These are phyloP conservation scores for Calonectria crousiana DNA, from an alignment of 2,329 filamentous ascomycete genomes.

Conservation along the genomic window DNA sequence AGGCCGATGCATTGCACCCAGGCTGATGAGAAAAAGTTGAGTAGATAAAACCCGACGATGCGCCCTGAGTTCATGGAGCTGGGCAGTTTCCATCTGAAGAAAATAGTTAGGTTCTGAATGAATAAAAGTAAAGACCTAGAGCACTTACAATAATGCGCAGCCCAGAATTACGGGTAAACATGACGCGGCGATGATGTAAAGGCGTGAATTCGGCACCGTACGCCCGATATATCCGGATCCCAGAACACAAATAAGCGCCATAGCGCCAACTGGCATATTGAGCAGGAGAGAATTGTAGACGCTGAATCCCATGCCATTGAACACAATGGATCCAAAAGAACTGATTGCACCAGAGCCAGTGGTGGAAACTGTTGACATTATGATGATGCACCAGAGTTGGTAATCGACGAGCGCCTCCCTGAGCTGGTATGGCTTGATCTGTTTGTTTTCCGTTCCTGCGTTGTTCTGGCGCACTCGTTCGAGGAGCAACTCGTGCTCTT, in stretches of 20 bases:
- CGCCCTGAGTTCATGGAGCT: constrained; percentile 36
- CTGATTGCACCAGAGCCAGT: constrained; percentile 47
- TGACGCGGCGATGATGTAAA: constrained; percentile 43
- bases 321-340: constrained; percentile 48
- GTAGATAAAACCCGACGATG: constrained; percentile 45
- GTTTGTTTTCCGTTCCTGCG: constrained; percentile 60
- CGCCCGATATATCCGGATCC: constrained; percentile 46
- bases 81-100: constrained; percentile 39
- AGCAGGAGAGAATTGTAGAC: constrained; percentile 48
- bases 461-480: constrained; percentile 68
- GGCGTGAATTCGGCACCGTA: constrained; percentile 37
- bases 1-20: constrained; percentile 48
- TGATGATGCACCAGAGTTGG: constrained; percentile 58
- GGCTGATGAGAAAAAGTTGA: constrained; percentile 47
- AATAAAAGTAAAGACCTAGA: not conserved
- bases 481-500: constrained; percentile 62
- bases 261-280: constrained; percentile 48
- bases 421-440: constrained; percentile 62
- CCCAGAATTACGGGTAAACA: constrained; percentile 46
- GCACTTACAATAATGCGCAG: constrained; percentile 43
- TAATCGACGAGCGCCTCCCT: constrained; percentile 61
- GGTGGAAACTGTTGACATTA: constrained; percentile 46
- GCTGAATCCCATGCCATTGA: constrained; percentile 51
- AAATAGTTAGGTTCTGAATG: not conserved
- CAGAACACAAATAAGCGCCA: constrained; percentile 47